phyloP scores from a whole-genome alignment of 2,329 filamentous ascomycete species.

The Colletotrichum lupini region DNA sequence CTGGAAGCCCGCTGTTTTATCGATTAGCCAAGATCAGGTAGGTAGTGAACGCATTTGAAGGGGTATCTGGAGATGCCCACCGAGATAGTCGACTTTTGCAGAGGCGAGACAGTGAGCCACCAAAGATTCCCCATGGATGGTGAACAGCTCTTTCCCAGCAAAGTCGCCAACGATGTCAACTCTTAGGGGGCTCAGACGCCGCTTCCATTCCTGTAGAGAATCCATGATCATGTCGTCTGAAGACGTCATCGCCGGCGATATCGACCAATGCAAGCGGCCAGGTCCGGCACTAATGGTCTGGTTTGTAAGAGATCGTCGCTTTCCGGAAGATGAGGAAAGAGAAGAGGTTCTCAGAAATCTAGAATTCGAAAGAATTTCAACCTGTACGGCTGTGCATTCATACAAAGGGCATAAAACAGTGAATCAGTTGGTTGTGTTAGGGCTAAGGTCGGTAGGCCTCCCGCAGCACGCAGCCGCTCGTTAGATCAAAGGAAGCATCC shows the following conservation, averaged over 20 bases:
- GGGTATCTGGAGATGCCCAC: constrained; percentile 44
- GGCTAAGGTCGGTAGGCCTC: neutral
- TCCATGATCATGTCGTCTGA: neutral
- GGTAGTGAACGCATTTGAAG: neutral
- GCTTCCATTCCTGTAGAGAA: neutral
- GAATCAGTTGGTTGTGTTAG: neutral
- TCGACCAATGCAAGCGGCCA: neutral
- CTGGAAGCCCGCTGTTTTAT: constrained; percentile 68
- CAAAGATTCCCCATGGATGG: constrained; percentile 80
- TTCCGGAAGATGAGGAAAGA: neutral
- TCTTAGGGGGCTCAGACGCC: constrained; percentile 39
- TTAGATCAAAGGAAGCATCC: too few relatives aligned
- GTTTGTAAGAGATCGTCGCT: neutral
- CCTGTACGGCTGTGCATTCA: neutral
- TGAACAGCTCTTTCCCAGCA: constrained; percentile 77
- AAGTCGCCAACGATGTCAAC: constrained; percentile 81
- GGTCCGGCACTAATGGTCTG: neutral
- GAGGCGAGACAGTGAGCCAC: constrained; percentile 72
- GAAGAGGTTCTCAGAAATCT: neutral
- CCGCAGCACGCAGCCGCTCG: neutral
- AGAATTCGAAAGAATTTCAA: neutral
- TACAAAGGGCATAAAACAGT: neutral
- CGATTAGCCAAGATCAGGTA: neutral
- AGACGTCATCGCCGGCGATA: neutral
- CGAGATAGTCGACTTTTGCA: constrained; percentile 70